phyloP scores from a whole-genome alignment of 495 filamentous ascomycete species.

The Aspergillus bridgeri region DNA sequence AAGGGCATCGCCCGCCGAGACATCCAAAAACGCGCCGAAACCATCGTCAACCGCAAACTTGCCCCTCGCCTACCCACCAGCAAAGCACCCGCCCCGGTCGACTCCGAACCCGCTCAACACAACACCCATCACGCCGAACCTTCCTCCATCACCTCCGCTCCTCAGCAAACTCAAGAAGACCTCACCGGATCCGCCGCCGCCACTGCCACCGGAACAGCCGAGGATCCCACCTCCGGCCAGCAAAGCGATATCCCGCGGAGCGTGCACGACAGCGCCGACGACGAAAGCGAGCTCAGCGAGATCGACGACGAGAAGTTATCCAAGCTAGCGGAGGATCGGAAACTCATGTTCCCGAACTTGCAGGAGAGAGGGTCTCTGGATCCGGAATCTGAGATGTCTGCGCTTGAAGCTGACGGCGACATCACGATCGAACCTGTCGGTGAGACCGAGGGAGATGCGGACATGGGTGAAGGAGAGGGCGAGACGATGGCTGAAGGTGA shows the following conservation, averaged over 20 bases:
- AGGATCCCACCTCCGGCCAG: slow-evolving; percentile 19
- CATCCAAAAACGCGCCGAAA: slow-evolving; percentile 60
- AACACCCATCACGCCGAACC: slow-evolving; percentile 7
- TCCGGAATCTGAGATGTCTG: slow-evolving; percentile 27
- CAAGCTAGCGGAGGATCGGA: slow-evolving; percentile 31
- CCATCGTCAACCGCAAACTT: slow-evolving; percentile 45
- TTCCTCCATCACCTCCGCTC: slow-evolving; percentile 11
- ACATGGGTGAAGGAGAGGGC: slow-evolving; percentile 10
- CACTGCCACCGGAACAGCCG: slow-evolving; percentile 2
- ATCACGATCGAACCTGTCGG: slow-evolving; percentile 20
- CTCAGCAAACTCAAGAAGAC: slow-evolving; percentile 19
- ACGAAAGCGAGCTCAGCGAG: slow-evolving; percentile 78
- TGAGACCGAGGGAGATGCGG: slow-evolving; percentile 11
- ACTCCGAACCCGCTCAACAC: slow-evolving; percentile 17
- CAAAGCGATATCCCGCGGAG: slow-evolving; percentile 53
- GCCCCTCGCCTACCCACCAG: slow-evolving; percentile 30
- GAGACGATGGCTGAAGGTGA: slow-evolving; percentile 15
- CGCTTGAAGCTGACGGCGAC: slow-evolving; percentile 19
- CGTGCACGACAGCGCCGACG: slow-evolving; percentile 71
- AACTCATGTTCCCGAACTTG: slow-evolving; percentile 38
- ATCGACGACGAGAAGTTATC: slow-evolving; percentile 52
- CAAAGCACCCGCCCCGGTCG: slow-evolving; percentile 25
- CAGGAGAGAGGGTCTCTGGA: slow-evolving; percentile 22
- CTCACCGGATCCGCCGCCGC: not conserved
- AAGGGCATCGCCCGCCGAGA: slow-evolving; percentile 63